phyloP scores from a whole-genome alignment of 2,329 filamentous ascomycete genomes.

The Alternaria gansuensis region DNA sequence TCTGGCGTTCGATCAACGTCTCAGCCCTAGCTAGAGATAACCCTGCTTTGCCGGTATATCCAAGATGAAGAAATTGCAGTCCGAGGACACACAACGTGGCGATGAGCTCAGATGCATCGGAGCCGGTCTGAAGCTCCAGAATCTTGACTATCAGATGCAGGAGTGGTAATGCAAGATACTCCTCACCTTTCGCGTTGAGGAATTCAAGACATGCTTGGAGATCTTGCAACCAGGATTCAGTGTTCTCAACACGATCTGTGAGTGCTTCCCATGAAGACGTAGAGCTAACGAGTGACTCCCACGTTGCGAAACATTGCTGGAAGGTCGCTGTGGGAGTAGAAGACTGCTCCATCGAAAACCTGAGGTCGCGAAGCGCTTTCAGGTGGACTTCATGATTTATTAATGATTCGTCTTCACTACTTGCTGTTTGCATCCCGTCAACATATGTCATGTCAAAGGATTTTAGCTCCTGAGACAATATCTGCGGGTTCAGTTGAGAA shows the following conservation, averaged over 20 bases:
- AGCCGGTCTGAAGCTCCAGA: slow-evolving; percentile 56
- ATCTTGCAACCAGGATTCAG: slow-evolving; percentile 60
- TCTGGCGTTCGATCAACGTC: slow-evolving; percentile 55
- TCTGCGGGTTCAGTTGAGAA: slow-evolving; percentile 68
- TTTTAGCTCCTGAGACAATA: slow-evolving; percentile 52
- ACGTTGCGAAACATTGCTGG: slow-evolving; percentile 45
- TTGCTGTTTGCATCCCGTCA: not conserved
- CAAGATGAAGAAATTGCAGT: slow-evolving; percentile 66
- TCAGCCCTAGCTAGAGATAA: slow-evolving; percentile 68
- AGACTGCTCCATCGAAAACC: slow-evolving; percentile 54
- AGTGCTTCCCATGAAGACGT: slow-evolving; percentile 52
- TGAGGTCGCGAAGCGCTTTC: slow-evolving; percentile 50
- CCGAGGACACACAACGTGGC: slow-evolving; percentile 59
- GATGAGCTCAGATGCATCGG: slow-evolving; percentile 53
- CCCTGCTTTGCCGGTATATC: slow-evolving; percentile 67
- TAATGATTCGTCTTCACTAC: slow-evolving; percentile 48
- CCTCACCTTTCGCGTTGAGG: slow-evolving; percentile 65
- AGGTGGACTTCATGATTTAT: slow-evolving; percentile 48
- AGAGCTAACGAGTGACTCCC: slow-evolving; percentile 52
- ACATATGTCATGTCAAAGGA: slow-evolving; percentile 7
- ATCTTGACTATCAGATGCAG: slow-evolving; percentile 60
- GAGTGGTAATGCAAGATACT: slow-evolving; percentile 59
- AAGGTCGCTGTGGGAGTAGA: slow-evolving; percentile 38
- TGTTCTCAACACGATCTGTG: slow-evolving; percentile 59
- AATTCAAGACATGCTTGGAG: slow-evolving; percentile 65